Percentiles rank a stretch among this genome's conserved stretches.
Conservation (phyloP, 1,284 basidiomycete species). For the Leccinum pachyderme region DNA sequence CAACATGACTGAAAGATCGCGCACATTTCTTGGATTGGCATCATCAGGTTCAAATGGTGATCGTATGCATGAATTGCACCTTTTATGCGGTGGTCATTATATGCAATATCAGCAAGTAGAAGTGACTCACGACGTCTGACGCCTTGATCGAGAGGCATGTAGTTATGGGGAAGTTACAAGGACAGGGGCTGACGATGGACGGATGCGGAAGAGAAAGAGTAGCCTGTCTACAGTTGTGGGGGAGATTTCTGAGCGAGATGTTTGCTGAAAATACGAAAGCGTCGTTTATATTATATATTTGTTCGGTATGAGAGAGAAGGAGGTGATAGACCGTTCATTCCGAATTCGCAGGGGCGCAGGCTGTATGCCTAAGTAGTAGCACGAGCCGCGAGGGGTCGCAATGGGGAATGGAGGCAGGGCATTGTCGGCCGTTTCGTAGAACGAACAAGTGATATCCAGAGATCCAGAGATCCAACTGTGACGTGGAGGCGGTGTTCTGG, state of each 20-base stretch:
- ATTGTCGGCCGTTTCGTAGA: too few relatives aligned
- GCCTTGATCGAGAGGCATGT: neutral
- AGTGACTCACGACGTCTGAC: neutral
- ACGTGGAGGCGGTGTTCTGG: too few relatives aligned
- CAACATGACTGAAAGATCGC: neutral
- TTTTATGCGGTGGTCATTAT: constrained; percentile 1
- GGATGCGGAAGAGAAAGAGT: neutral
- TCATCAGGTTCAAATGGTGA: neutral
- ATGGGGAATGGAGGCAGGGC: too few relatives aligned
- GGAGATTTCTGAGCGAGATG: neutral
- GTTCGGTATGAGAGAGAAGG: too few relatives aligned
- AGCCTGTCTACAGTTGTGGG: neutral
- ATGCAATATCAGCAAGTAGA: neutral
- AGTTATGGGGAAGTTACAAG: neutral
- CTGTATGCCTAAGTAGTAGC: too few relatives aligned
- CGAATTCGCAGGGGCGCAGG: too few relatives aligned
- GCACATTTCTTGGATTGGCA: neutral
- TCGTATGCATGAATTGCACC: neutral
- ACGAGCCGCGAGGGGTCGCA: too few relatives aligned
- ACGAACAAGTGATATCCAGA: too few relatives aligned
- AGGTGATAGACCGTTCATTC: too few relatives aligned
- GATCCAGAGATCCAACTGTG: too few relatives aligned
- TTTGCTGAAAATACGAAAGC: neutral
- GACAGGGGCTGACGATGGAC: neutral
- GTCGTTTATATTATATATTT: neutral